Base-by-base conservation (phyloP, 371 early-diverging fungal species). In the Quaeritorhiza haematococci region DNA sequence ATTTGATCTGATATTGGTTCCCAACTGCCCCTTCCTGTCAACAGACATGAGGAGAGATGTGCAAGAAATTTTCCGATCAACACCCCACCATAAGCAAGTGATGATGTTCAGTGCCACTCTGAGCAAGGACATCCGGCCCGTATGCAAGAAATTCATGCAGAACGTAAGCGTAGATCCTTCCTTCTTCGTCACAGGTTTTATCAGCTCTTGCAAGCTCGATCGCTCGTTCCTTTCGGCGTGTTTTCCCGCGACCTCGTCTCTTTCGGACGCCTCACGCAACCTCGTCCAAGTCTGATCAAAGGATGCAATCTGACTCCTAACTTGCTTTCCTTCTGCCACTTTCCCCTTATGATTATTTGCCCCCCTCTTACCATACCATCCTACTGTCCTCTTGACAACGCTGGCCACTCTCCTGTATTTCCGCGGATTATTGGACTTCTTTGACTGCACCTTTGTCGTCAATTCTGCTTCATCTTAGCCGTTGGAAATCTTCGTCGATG, bases 101-200 rank as follows among this genome's bases (percentile, higher is more conserved):
- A 92, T 98, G 90, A 96, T 98, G 96, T 98, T 93, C 75, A 86
- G 88, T 41, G 98, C 98, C 21, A 98, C 98, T 21, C 73, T 98
- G 53, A 84, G 84, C 78, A 89, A 92, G 76, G 96, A 93, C 47
- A 89, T 92, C 66, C 86, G 93, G 26, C 86, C 87, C 2, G 83
- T 94, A 28, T 94, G 94, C 86, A 92, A 90, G 63, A 91, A 91
- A 76, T 97, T 97, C 66, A 94, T 97, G 96, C 89, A 91, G 64
- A 89, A 91, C 67, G 83, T 84, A 72, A 57, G 69, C 45, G n/a
- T n/a, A n/a, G n/a, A n/a, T n/a, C n/a, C n/a, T n/a, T n/a, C n/a
- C n/a, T n/a, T n/a, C n/a, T n/a, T n/a, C n/a, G n/a, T n/a, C n/a
- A n/a, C n/a, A n/a, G n/a, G n/a, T n/a, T n/a, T n/a, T n/a, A n/a